Conservation (phyloP, 2,329 filamentous ascomycete species). For the Aspergillus niger region DNA sequence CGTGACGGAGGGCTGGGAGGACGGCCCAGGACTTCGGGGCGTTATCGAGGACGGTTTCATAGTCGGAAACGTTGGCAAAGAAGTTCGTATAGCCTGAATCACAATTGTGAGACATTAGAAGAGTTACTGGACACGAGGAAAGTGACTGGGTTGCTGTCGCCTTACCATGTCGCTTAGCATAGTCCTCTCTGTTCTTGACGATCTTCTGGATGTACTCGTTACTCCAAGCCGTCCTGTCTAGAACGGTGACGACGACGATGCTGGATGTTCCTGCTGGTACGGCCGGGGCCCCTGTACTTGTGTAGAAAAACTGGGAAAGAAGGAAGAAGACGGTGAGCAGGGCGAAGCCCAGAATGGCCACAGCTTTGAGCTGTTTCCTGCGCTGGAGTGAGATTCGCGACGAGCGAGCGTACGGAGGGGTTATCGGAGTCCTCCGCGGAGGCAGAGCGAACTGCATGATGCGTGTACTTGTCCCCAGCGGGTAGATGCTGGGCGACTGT, state of each 20-base stretch:
- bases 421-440: slow-evolving; percentile 77
- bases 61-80: slow-evolving; percentile 75
- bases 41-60: slow-evolving; percentile 53
- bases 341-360: slow-evolving; percentile 57
- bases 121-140: not conserved
- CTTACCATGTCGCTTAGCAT: slow-evolving; percentile 83
- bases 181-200: slow-evolving; percentile 78
- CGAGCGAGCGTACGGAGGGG: slow-evolving; percentile 66
- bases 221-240: slow-evolving; percentile 69
- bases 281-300: slow-evolving; percentile 28
- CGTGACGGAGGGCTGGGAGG: slow-evolving; percentile 84
- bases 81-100: slow-evolving; percentile 78
- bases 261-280: slow-evolving; percentile 44
- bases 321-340: slow-evolving; percentile 64
- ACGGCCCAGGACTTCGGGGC: slow-evolving; percentile 58
- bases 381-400: slow-evolving; percentile 48
- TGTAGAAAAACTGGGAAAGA: slow-evolving; percentile 49
- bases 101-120: not conserved
- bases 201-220: slow-evolving; percentile 71
- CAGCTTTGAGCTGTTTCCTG: slow-evolving; percentile 63
- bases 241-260: slow-evolving; percentile 79
- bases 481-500: slow-evolving; percentile 18
- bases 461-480: slow-evolving; percentile 23
- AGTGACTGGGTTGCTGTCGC: not conserved
- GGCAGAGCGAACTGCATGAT: slow-evolving; percentile 88